Percentiles rank a stretch among this genome's conserved stretches.
Evolutionary conservation across 2,329 filamentous ascomycete species (phyloP).

Genomic region (Akanthomyces dipterigenus): DNA sequence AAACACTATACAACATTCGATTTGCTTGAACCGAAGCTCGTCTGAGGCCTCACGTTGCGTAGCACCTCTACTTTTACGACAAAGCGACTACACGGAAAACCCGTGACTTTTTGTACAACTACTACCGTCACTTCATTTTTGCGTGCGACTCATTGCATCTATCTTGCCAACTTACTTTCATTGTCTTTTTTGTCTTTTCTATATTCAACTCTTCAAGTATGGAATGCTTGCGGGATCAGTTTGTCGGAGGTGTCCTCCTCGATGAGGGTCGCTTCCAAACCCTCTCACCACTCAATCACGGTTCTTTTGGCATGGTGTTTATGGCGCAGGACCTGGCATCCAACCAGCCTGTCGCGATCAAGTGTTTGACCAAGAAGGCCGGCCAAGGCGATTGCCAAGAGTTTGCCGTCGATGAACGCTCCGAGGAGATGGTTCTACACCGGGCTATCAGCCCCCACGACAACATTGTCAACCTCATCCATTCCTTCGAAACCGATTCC

Average conservation of each 20-base stretch:
- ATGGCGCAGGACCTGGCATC: constrained; percentile 76
- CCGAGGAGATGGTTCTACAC: constrained; percentile 75
- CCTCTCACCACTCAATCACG: constrained; percentile 91
- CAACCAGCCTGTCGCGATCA: constrained; percentile 81
- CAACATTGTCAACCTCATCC: constrained; percentile 88
- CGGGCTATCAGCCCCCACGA: constrained; percentile 70
- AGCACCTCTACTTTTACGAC: constrained; percentile 1
- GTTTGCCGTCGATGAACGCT: constrained; percentile 73
- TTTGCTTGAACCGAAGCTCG: neutral
- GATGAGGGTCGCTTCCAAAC: constrained; percentile 79
- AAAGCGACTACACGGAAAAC: constrained; percentile 9
- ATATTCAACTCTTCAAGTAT: constrained; percentile 34
- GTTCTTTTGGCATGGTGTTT: constrained; percentile 98
- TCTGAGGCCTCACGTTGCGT: neutral
- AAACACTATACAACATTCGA: constrained; percentile 7
- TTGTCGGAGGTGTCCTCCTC: constrained; percentile 72
- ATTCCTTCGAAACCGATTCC: constrained; percentile 85
- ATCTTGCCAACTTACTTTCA: constrained; percentile 23
- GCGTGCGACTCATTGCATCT: constrained; percentile 21
- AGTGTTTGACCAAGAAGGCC: constrained; percentile 82
- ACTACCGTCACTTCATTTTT: constrained; percentile 13
- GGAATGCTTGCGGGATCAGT: constrained; percentile 83
- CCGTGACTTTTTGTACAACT: constrained; percentile 13
- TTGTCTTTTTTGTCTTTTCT: constrained; percentile 16
- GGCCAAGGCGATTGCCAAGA: constrained; percentile 55